phyloP scores from a whole-genome alignment of 2,329 filamentous ascomycete species.

The Chrysoporthe austroafricana region DNA sequence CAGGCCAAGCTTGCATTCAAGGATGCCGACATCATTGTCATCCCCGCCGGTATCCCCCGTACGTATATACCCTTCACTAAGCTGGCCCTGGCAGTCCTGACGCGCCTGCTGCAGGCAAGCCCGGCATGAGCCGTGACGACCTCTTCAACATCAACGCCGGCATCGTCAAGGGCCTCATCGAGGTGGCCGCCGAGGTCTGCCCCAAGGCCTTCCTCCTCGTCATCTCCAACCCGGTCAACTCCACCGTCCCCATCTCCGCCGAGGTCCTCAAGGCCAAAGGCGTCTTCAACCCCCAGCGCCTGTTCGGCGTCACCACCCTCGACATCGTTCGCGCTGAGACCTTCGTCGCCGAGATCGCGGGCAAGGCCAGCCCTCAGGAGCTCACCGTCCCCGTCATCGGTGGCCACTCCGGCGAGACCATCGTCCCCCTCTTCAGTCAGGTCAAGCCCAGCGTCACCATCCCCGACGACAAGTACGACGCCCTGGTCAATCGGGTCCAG shows the following conservation, averaged over 20 bases:
- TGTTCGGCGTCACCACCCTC: slow-evolving; percentile 98
- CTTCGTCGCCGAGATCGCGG: slow-evolving; percentile 84
- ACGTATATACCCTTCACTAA: slow-evolving; percentile 44
- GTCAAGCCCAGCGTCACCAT: slow-evolving; percentile 77
- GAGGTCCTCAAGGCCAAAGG: slow-evolving; percentile 93
- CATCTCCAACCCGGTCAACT: slow-evolving; percentile 99
- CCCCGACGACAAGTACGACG: slow-evolving; percentile 86
- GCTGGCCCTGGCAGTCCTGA: slow-evolving; percentile 13
- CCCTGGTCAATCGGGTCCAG: slow-evolving; percentile 91
- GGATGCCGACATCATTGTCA: slow-evolving; percentile 93
- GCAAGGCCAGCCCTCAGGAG: slow-evolving; percentile 80
- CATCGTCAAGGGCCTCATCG: slow-evolving; percentile 92
- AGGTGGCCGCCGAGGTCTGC: slow-evolving; percentile 82
- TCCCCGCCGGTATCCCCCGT: slow-evolving; percentile 98
- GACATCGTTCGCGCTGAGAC: slow-evolving; percentile 98
- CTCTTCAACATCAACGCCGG: slow-evolving; percentile 99
- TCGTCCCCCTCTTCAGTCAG: slow-evolving; percentile 96
- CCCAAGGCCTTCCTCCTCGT: slow-evolving; percentile 95
- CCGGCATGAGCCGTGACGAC: slow-evolving; percentile 98
- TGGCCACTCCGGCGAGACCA: slow-evolving; percentile 97
- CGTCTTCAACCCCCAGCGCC: slow-evolving; percentile 92
- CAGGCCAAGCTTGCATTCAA: slow-evolving; percentile 76
- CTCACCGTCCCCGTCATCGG: slow-evolving; percentile 90
- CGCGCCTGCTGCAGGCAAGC: slow-evolving; percentile 72
- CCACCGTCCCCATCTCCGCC: slow-evolving; percentile 94